A percentile compares a stretch with the other conserved stretches of the same genome.
phyloP scores from a whole-genome alignment of 2,329 filamentous ascomycete species.

The Neonectria hederae region DNA sequence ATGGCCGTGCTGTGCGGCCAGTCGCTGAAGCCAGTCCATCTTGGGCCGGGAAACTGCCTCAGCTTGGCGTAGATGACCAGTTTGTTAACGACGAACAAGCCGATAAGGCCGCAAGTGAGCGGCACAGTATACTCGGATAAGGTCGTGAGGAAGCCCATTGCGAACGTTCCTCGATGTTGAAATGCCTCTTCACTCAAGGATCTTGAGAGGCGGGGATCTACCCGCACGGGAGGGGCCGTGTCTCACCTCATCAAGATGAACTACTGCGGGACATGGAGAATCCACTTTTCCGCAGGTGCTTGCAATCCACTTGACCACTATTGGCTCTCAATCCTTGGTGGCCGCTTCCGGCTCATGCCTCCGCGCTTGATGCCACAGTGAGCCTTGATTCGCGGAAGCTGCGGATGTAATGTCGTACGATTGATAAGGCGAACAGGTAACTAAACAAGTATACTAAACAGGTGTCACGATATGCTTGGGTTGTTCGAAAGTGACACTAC shows the following conservation, averaged over 20 bases:
- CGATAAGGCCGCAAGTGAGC: not conserved
- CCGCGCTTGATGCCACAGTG: not conserved
- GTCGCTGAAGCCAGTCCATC: constrained; percentile 8
- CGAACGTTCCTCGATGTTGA: not conserved
- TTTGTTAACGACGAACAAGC: constrained; percentile 2
- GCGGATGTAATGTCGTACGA: not conserved
- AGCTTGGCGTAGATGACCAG: constrained; percentile 11
- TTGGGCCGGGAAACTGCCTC: constrained; percentile 17
- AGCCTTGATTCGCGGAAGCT: not conserved
- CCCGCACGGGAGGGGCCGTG: not conserved
- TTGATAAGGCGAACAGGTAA: not conserved
- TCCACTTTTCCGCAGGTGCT: not conserved
- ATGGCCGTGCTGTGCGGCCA: constrained; percentile 24
- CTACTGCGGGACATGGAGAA: not conserved
- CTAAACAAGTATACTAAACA: no score
- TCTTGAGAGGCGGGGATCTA: not conserved
- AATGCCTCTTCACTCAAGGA: no score
- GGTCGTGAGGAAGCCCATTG: constrained; percentile 10
- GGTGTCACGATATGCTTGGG: no score
- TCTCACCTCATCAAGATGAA: not conserved
- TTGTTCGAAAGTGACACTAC: no score
- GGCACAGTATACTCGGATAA: not conserved
- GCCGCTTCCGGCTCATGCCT: not conserved
- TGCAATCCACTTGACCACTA: not conserved
- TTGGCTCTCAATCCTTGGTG: not conserved